Conservation (phyloP, 352 stramenopile genomes). For the Phytophthora agathidicida region DNA sequence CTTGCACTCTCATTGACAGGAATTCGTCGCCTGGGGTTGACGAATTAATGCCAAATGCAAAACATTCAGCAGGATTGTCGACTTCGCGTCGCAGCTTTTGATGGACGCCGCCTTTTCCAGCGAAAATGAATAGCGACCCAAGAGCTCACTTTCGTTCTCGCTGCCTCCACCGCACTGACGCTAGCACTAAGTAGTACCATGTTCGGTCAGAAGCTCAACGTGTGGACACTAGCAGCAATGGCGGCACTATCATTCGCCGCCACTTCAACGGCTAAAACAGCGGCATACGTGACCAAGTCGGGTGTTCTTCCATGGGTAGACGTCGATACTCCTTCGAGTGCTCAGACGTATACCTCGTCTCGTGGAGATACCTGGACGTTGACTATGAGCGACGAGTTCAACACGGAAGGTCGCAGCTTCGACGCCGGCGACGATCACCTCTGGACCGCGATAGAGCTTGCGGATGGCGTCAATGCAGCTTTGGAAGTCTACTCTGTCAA, state of each 20-base stretch:
- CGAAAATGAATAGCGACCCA: too few relatives aligned
- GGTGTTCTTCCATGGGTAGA: conserved; percentile 63
- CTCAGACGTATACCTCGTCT: conserved; percentile 46
- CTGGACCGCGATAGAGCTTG: conserved; percentile 85
- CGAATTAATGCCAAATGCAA: too few relatives aligned
- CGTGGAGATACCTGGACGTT: conserved; percentile 64
- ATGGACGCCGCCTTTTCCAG: conserved; percentile 3
- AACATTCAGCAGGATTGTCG: conserved; percentile 6
- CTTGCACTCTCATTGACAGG: not conserved
- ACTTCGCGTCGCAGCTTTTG: conserved; percentile 13
- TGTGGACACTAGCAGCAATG: not conserved
- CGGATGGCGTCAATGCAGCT: conserved; percentile 67
- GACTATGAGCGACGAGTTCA: conserved; percentile 61
- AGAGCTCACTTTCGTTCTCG: conserved; percentile 16
- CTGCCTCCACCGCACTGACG: not conserved
- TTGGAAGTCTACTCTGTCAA: too few relatives aligned
- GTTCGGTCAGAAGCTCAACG: not conserved
- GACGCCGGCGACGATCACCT: conserved; percentile 91
- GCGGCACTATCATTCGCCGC: not conserved
- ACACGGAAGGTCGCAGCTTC: conserved; percentile 74
- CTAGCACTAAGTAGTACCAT: conserved; percentile 2
- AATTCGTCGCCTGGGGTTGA: not conserved
- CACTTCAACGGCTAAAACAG: not conserved
- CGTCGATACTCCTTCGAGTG: conserved; percentile 36
- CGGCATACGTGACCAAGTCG: conserved; percentile 35